Evolutionary conservation across 306 rosid genomes (phyloP).

Genomic region (Fragaria ananassa): DNA sequence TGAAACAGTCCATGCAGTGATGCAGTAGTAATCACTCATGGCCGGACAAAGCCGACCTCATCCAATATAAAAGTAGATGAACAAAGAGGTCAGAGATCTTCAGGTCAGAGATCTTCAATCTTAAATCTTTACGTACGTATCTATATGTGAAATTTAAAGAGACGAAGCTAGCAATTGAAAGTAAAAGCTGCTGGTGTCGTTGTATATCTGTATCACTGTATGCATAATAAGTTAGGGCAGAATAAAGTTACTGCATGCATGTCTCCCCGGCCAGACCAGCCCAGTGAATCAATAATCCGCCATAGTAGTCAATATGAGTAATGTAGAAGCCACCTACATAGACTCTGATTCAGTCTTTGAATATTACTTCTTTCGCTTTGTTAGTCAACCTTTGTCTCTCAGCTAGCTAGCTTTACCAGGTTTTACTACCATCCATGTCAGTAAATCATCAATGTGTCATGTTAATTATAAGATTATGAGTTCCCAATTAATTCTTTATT

Average conservation of each 20-base stretch:
- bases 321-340: constrained; percentile 15
- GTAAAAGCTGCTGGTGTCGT: background rate
- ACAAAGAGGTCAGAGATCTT: background rate
- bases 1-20: constrained; percentile 3
- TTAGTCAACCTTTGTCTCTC: constrained; percentile 15
- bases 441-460: background rate
- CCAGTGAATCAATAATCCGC: background rate
- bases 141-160: background rate
- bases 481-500: no score
- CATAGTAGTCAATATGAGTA: constrained; percentile 18
- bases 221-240: background rate
- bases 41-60: background rate
- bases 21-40: background rate
- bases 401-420: background rate
- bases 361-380: background rate
- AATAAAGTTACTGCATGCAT: constrained; percentile 12
- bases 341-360: background rate
- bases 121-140: background rate
- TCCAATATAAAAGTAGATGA: background rate
- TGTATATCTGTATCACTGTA: background rate
- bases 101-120: background rate
- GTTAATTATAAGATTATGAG: background rate
- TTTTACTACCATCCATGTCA: background rate
- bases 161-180: background rate
- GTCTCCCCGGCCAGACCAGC: background rate